These are phyloP conservation scores for Aspergillus asperescens DNA, from an alignment of 495 filamentous ascomycete species.

Conservation along the genomic window DNA sequence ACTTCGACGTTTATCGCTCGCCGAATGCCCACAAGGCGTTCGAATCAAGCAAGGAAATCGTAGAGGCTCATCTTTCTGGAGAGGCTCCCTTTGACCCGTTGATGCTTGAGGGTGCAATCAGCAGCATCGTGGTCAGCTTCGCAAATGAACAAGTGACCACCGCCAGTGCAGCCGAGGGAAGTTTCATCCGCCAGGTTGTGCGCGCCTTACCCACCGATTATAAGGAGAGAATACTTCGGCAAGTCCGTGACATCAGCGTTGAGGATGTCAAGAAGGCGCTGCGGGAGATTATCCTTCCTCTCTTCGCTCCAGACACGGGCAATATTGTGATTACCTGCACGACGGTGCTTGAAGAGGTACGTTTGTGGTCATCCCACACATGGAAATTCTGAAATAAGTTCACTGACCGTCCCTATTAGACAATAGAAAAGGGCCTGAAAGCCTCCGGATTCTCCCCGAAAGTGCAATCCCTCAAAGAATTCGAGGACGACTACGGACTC, in stretches of 20 bases:
- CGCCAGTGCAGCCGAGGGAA: constrained; percentile 68
- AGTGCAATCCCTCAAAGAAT: constrained; percentile 68
- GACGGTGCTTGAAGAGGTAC: constrained; percentile 75
- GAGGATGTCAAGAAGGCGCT: constrained; percentile 75
- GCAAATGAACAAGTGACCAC: constrained; percentile 86
- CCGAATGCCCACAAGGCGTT: constrained; percentile 88
- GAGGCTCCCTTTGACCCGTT: constrained; percentile 64
- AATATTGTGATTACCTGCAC: constrained; percentile 89
- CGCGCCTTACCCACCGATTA: constrained; percentile 72
- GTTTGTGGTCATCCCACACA: constrained; percentile 20
- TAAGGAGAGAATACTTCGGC: constrained; percentile 65
- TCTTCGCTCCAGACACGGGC: constrained; percentile 69
- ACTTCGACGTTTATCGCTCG: constrained; percentile 80
- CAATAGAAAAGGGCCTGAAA: constrained; percentile 64
- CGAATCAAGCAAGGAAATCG: constrained; percentile 63
- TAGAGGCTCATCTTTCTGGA: constrained; percentile 63
- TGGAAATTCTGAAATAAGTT: constrained; percentile 4
- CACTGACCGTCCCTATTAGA: constrained; percentile 40
- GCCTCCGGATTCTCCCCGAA: constrained; percentile 71
- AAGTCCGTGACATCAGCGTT: constrained; percentile 66
- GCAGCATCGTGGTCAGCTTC: constrained; percentile 73
- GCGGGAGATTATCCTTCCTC: constrained; percentile 65
- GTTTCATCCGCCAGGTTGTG: constrained; percentile 78
- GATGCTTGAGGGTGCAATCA: constrained; percentile 84
- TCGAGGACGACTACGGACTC: constrained; percentile 89